Evolutionary conservation across 2,329 filamentous ascomycete species (phyloP).

Genomic region (Elsinoe australis): DNA sequence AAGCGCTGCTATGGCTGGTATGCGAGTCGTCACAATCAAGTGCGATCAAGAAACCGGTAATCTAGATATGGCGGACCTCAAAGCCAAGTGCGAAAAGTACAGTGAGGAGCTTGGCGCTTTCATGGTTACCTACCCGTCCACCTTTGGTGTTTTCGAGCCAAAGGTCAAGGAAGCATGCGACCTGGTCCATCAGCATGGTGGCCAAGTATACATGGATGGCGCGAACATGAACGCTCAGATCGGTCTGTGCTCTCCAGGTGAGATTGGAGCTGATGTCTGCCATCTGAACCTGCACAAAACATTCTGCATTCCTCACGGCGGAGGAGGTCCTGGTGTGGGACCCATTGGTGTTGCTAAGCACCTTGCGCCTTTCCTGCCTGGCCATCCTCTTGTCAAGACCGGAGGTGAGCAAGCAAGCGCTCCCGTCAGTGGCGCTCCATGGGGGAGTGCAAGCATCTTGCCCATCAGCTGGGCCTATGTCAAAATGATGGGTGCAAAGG

Average conservation of each 20-base stretch:
- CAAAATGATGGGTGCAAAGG: slow-evolving; percentile 79
- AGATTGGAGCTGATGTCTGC: slow-evolving; percentile 93
- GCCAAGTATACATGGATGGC: slow-evolving; percentile 97
- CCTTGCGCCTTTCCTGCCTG: slow-evolving; percentile 67
- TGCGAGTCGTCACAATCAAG: slow-evolving; percentile 88
- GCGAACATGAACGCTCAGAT: slow-evolving; percentile 99
- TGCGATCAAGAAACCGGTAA: slow-evolving; percentile 83
- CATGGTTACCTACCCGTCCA: slow-evolving; percentile 96
- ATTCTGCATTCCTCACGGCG: slow-evolving; percentile 95
- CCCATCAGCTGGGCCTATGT: slow-evolving; percentile 95
- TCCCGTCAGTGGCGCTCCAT: slow-evolving; percentile 73
- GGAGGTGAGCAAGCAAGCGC: slow-evolving; percentile 53
- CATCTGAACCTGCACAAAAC: slow-evolving; percentile 98
- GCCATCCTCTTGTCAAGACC: slow-evolving; percentile 54
- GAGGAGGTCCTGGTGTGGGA: slow-evolving; percentile 86
- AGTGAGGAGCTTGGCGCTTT: slow-evolving; percentile 79
- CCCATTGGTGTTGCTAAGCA: slow-evolving; percentile 87
- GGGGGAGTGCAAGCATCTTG: slow-evolving; percentile 83
- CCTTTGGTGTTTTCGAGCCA: slow-evolving; percentile 91
- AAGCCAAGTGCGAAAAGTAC: slow-evolving; percentile 83
- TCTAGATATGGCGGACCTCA: slow-evolving; percentile 76
- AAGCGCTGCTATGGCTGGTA: slow-evolving; percentile 89
- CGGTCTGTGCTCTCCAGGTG: slow-evolving; percentile 85
- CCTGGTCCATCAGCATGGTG: slow-evolving; percentile 77
- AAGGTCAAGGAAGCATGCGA: slow-evolving; percentile 77